Conservation (phyloP, 352 stramenopile genomes). For the Pythium brachiatum region DNA sequence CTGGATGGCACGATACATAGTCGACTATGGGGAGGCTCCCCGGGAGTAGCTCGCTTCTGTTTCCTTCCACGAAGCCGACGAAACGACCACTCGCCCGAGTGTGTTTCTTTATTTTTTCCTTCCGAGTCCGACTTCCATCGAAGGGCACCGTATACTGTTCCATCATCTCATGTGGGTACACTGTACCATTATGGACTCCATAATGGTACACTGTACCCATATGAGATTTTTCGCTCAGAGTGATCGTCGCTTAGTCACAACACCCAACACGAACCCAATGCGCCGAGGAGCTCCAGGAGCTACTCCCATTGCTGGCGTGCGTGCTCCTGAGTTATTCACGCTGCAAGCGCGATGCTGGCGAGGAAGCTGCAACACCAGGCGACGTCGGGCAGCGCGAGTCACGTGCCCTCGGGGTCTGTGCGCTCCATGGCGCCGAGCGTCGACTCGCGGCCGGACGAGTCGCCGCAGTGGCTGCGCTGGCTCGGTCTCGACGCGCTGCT, state of each 20-base stretch:
- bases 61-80: no score
- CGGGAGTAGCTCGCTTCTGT: no score
- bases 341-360: neutral
- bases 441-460: neutral
- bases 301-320: no score
- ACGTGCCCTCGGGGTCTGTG: constrained; percentile 11
- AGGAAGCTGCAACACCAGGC: constrained; percentile 22
- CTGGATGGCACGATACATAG: no score
- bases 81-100: no score
- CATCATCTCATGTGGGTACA: neutral
- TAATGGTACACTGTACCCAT: no score
- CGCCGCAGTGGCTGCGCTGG: constrained; percentile 16
- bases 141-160: neutral
- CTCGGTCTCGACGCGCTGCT: constrained; percentile 41
- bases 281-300: neutral
- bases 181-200: no score
- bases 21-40: no score
- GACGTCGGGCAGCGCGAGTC: constrained; percentile 3
- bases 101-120: neutral
- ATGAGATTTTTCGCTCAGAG: no score
- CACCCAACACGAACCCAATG: neutral
- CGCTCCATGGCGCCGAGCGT: neutral
- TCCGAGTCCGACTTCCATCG: neutral
- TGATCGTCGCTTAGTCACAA: no score
- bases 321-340: no score